phyloP scores from a whole-genome alignment of 2,329 filamentous ascomycete species.

The Cladosporium halotolerans region DNA sequence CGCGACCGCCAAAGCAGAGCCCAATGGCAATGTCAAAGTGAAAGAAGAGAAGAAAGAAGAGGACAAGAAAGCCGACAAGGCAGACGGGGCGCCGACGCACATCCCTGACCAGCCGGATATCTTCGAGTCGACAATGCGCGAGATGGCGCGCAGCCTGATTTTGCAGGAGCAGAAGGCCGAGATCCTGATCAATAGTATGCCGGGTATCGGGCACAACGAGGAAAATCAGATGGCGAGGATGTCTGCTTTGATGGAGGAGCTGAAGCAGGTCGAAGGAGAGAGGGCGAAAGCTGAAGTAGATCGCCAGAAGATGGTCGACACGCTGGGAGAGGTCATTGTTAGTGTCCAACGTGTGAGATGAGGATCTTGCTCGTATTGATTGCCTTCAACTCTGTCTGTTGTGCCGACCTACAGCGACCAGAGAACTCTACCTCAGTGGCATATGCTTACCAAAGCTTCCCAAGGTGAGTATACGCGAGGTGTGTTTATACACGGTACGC shows the following conservation, averaged over 20 bases:
- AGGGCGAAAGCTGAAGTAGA: conserved; percentile 36
- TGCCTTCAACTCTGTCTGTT: not conserved
- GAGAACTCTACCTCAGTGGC: not conserved
- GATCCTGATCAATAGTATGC: conserved; percentile 64
- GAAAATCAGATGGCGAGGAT: conserved; percentile 63
- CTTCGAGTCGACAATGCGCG: conserved; percentile 61
- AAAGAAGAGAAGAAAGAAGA: conserved; percentile 9
- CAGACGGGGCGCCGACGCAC: conserved; percentile 1
- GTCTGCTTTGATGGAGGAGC: conserved; percentile 37
- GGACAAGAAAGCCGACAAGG: conserved; percentile 3
- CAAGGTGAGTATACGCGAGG: too few species aligned
- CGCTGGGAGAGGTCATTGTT: conserved; percentile 44
- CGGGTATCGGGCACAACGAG: conserved; percentile 72
- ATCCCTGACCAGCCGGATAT: conserved; percentile 60
- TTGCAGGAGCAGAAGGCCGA: conserved; percentile 80
- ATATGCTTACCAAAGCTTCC: not conserved
- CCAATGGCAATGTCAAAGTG: conserved; percentile 17
- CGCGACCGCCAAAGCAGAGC: not conserved
- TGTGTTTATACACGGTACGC: too few species aligned
- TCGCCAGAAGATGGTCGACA: conserved; percentile 36
- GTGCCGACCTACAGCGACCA: not conserved
- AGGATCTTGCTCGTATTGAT: conserved; percentile 16
- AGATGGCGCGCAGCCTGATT: conserved; percentile 70
- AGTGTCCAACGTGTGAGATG: conserved; percentile 19
- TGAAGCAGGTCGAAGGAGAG: conserved; percentile 39